Percentiles rank a stretch among this genome's conserved stretches.
Evolutionary conservation across 805 yeast genomes (phyloP).

Genomic region (Lachancea mirantina): DNA sequence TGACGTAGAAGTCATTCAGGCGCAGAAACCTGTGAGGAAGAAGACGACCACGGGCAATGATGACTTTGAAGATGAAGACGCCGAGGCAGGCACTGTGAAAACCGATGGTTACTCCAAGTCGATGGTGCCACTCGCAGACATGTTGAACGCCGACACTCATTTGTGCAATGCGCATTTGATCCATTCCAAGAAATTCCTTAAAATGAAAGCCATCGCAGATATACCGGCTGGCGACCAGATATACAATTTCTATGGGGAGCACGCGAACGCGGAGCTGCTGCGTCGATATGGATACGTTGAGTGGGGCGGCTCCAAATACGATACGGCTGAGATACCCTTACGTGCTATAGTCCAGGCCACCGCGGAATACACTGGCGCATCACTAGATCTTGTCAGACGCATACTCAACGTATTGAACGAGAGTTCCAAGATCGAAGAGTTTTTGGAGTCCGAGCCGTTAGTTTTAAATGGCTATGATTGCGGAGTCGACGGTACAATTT

Average conservation of each 20-base stretch:
- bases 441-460: conserved; percentile 33
- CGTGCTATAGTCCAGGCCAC: conserved; percentile 24
- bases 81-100: conserved; percentile 26
- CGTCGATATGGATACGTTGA: conserved; percentile 92
- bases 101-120: conserved; percentile 52
- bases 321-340: conserved; percentile 70
- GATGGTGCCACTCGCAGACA: conserved; percentile 91
- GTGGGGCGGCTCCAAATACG: conserved; percentile 58
- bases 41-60: conserved; percentile 27
- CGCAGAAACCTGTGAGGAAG: no score
- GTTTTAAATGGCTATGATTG: conserved; percentile 58
- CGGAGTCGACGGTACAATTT: conserved; percentile 47
- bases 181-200: conserved; percentile 41
- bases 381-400: conserved; percentile 30
- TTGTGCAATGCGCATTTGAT: conserved; percentile 67
- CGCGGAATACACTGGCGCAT: conserved; percentile 15
- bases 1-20: conserved; percentile 51
- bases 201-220: conserved; percentile 61
- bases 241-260: conserved; percentile 83
- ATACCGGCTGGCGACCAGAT: conserved; percentile 67
- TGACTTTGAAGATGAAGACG: conserved; percentile 35
- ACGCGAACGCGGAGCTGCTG: conserved; percentile 83
- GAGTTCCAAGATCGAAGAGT: conserved; percentile 31
- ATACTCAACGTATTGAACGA: conserved; percentile 27
- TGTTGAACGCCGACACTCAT: conserved; percentile 77